Base-by-base conservation (phyloP, 1,139 yeast genomes). In the Kodamaea arcana region DNA sequence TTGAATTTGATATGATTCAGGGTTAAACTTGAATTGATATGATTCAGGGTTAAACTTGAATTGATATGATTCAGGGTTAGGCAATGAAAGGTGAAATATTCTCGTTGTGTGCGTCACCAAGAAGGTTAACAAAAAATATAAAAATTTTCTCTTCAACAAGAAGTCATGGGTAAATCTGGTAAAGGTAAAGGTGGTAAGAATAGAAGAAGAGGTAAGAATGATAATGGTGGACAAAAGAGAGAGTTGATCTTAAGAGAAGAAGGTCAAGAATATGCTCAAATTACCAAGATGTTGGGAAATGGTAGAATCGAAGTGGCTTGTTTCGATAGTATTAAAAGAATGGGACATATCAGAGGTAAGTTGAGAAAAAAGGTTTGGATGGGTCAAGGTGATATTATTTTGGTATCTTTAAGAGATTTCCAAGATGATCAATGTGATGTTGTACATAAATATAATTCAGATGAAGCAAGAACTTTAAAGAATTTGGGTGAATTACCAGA, bases 311-410 rank as follows among this genome's bases (percentile, higher is more conserved):
- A 90, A 63, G 97, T 95, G 38, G 65, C 80, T 36, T 94, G 98
- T 68, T 94, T 92, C 56, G 98, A 94, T 58, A 96, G 95, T 46
- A 72, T 74, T 50, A 87, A 82, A 60, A 82, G 99, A 72, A 78
- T 87, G 78, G 97, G 95, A 14, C 98, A 92, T 60, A 94, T 94
- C 56, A 85, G 99, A 75, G 99, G 99, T 51, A 94, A 94, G 64
- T 78, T 94, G 71, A 85, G 99, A 77, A 94, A 94, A 82, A 92
- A 92, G 79, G 97, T 90, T 44, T 94, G 99, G 99, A 90, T 94
- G 87, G 85, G 87, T 30, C 97, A 88, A 66, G 98, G 98, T 68
- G 99, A 94, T 60, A 94, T 94, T 52, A 88, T 94, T 49, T 72
- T 94, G 56, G 92, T 92, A 32, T 88, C 97, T 5, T 78, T 94